phyloP scores from a whole-genome alignment of 1,139 yeast species.

The Saccharomyces hybrid region DNA sequence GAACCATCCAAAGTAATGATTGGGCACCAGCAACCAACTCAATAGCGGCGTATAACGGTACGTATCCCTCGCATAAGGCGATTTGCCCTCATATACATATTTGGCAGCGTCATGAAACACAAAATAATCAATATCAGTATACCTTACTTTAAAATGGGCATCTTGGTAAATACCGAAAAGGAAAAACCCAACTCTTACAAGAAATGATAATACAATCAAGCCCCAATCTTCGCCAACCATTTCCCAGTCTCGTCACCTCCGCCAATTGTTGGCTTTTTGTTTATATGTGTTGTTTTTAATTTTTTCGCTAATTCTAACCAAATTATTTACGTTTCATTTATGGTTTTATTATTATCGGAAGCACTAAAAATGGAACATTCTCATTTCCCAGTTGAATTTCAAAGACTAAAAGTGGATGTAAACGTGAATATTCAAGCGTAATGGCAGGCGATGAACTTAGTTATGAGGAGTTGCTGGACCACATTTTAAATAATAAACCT shows the following conservation, averaged over 20 bases:
- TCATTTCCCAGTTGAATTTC: too few species aligned
- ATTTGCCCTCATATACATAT: conserved; percentile 52
- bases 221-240: conserved; percentile 4
- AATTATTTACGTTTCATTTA: neutral
- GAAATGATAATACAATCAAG: conserved; percentile 28
- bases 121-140: conserved; percentile 88
- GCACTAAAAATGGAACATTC: neutral
- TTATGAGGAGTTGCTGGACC: conserved; percentile 27
- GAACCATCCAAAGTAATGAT: conserved; percentile 36
- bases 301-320: neutral
- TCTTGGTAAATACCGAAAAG: conserved; percentile 87
- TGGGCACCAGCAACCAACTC: conserved; percentile 77
- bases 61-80: conserved; percentile 82
- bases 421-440: too few species aligned
- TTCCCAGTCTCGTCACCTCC: neutral
- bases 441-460: conserved; percentile 12
- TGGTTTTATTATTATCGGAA: neutral
- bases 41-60: conserved; percentile 88
- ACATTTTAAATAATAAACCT: conserved; percentile 23
- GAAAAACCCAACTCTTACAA: conserved; percentile 58
- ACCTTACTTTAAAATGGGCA: conserved; percentile 64
- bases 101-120: conserved; percentile 90
- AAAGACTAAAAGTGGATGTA: neutral
- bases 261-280: neutral
- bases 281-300: neutral